Base-by-base conservation (phyloP, 352 stramenopile genomes). In the Phytophthora chlamydospora region DNA sequence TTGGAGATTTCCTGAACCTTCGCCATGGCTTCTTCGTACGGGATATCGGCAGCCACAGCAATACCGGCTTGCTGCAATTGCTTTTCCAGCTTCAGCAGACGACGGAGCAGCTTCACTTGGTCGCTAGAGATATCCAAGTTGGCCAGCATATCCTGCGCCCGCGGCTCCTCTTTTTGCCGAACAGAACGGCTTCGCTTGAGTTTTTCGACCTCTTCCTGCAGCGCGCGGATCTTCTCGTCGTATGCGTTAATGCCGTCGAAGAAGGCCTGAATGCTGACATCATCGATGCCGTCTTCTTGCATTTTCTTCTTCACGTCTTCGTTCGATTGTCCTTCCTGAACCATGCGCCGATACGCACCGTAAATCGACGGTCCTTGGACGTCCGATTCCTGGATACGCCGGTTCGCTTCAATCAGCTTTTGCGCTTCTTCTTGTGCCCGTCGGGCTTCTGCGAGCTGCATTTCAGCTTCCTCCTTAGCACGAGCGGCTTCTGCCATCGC, bases 1-100 rank as follows among this genome's bases (percentile, higher is more conserved):
- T 72, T 86, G n/a, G 88, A 83, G 48, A 98, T 98, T 54, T 94
- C 83, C 50, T 89, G 80, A 24, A 98, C 88, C 71, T 97, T 97
- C 9, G 74, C 74, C 65, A 96, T 95, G 19, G 90, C 91, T 69
- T 97, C 86, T 65, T 97, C 89, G 62, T 97, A 98, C 32, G 91
- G 85, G 77, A 98, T 98, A 79, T 98, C 91, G 17, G 94, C 91
- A 27, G 90, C 90, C 42, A 98, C 84, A 49, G 83, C 84, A 63
- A 95, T 95, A 85, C 86, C 86, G 52, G 86, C 86, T 38, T 91
- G 73, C 40, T 90, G 78, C 53, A 95, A 53, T 58, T 93, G 86
- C 62, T 93, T 93, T 36, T 95, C 86, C 2, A 95, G 71, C 58
- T 93, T 93, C 12, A 93, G 57, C 56, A 95, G 43, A 58, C 86